Conservation (phyloP, 805 yeast genomes). For the Debaryomyces hansenii region DNA sequence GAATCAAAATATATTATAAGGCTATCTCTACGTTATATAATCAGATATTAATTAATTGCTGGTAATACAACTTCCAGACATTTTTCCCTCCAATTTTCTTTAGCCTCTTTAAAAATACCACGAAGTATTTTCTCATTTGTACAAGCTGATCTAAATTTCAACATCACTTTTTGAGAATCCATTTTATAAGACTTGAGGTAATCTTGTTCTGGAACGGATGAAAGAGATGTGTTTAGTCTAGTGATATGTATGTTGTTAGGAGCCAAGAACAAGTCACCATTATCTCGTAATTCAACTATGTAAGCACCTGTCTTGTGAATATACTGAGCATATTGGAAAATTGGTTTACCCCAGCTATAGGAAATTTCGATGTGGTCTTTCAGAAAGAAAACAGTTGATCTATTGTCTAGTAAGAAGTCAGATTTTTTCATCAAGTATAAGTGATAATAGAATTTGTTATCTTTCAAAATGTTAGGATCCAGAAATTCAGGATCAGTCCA, state of each 20-base stretch:
- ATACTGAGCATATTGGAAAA: conserved; percentile 81
- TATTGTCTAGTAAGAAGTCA: conserved; percentile 79
- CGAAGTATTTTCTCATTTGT: conserved; percentile 48
- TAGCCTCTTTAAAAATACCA: conserved; percentile 60
- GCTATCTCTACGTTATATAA: background rate
- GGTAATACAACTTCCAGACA: conserved; percentile 15
- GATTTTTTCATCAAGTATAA: conserved; percentile 64
- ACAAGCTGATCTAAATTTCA: conserved; percentile 65
- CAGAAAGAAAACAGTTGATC: conserved; percentile 65
- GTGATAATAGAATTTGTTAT: conserved; percentile 74
- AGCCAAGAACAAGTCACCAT: conserved; percentile 76
- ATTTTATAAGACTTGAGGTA: conserved; percentile 32
- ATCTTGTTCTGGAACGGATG: conserved; percentile 28
- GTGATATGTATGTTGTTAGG: conserved; percentile 85
- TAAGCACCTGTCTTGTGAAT: conserved; percentile 88
- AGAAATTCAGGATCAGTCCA: conserved; percentile 60
- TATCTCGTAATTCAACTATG: conserved; percentile 80
- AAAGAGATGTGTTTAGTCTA: conserved; percentile 52
- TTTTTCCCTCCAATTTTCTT: conserved; percentile 41
- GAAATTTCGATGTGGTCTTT: conserved; percentile 60
- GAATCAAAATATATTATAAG: conserved; percentile 2
- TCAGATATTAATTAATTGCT: conserved; percentile 7
- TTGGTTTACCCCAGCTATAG: conserved; percentile 92
- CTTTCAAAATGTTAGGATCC: conserved; percentile 37
- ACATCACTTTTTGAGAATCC: conserved; percentile 75